Conservation (phyloP, 768 basidiomycete species). For the Boletus sensibilis region DNA sequence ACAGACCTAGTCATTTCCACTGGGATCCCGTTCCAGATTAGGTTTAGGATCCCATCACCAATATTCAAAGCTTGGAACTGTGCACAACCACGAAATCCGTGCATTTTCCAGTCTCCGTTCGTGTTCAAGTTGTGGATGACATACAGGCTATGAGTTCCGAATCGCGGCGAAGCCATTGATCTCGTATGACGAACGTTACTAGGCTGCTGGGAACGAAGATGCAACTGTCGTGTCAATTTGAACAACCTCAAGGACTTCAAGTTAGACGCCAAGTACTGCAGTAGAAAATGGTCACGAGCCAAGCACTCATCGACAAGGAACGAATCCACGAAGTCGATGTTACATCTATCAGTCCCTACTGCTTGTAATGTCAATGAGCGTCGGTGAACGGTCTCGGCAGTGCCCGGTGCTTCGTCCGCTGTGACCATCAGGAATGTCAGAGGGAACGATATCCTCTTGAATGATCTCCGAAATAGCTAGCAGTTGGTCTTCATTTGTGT, state of each 20-base stretch:
- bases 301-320: background rate
- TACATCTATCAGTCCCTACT: background rate
- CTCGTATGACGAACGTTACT: background rate
- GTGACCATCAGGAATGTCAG: too few relatives aligned
- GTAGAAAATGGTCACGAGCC: background rate
- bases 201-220: background rate
- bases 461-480: too few relatives aligned
- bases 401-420: too few relatives aligned
- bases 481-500: background rate
- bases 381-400: background rate
- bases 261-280: background rate
- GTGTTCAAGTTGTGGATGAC: background rate
- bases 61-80: background rate
- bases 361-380: background rate
- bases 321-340: background rate
- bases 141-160: background rate
- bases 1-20: background rate
- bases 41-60: background rate
- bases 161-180: background rate
- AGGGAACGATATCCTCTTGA: too few relatives aligned
- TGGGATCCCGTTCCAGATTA: background rate
- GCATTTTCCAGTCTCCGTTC: background rate
- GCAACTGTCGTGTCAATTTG: background rate
- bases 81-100: background rate
- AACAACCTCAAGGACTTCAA: background rate